These are phyloP conservation scores for Aspergillus olivimuriae DNA, from an alignment of 495 filamentous ascomycete genomes.

Conservation along the genomic window DNA sequence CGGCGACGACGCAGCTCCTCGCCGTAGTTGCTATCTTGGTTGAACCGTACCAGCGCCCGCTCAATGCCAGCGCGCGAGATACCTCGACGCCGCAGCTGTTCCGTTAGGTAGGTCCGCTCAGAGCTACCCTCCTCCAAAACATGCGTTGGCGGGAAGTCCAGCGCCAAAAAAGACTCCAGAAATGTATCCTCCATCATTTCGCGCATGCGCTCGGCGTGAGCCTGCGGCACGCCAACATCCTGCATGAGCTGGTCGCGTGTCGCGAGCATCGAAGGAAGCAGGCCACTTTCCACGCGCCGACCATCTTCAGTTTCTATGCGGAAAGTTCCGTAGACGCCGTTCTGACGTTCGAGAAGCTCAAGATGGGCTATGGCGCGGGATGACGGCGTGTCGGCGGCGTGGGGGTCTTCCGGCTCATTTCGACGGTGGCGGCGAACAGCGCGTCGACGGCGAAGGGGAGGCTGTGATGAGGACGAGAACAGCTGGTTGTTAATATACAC, in stretches of 20 bases:
- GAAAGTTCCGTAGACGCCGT: slow-evolving; percentile 44
- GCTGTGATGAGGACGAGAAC: slow-evolving; percentile 18
- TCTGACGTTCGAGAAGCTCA: slow-evolving; percentile 39
- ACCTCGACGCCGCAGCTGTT: slow-evolving; percentile 36
- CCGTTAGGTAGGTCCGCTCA: slow-evolving; percentile 33
- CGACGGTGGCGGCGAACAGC: slow-evolving; percentile 38
- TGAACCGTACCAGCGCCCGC: slow-evolving; percentile 34
- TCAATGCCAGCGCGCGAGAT: slow-evolving; percentile 38
- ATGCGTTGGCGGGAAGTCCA: slow-evolving; percentile 39
- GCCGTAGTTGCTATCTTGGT: slow-evolving; percentile 38
- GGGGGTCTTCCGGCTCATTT: slow-evolving; percentile 21
- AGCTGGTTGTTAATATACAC: slow-evolving; percentile 41
- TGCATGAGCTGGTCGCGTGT: slow-evolving; percentile 43
- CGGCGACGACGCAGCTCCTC: slow-evolving; percentile 38
- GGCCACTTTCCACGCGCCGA: slow-evolving; percentile 39
- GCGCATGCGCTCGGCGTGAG: slow-evolving; percentile 41
- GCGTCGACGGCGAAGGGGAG: slow-evolving; percentile 40
- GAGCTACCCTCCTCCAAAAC: slow-evolving; percentile 23
- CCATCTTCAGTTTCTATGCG: slow-evolving; percentile 44
- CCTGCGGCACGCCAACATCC: slow-evolving; percentile 33
- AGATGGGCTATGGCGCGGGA: slow-evolving; percentile 38
- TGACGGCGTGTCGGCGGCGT: slow-evolving; percentile 28
- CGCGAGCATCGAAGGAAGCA: slow-evolving; percentile 38
- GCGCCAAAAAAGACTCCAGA: slow-evolving; percentile 42
- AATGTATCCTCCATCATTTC: slow-evolving; percentile 48